Conservation (phyloP, 805 yeast species). For the Saccharomycopsis sp. region DNA sequence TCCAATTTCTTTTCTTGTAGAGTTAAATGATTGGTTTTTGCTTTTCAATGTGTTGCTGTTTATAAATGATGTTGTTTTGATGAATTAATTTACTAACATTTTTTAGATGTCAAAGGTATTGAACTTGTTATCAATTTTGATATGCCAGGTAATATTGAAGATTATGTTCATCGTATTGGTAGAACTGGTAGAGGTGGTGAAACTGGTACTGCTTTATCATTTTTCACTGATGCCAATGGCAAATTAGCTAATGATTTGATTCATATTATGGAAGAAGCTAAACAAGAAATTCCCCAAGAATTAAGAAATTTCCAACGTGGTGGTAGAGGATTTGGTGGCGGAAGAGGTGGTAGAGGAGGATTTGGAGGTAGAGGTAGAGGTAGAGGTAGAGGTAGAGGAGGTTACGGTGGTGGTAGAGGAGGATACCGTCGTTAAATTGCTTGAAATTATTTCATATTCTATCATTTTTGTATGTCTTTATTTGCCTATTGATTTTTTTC, state of each 20-base stretch:
- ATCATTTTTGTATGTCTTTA: not conserved
- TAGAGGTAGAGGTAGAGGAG: slow-evolving; percentile 35
- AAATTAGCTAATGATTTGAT: slow-evolving; percentile 85
- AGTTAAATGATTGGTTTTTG: not conserved
- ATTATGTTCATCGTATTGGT: slow-evolving; percentile 97
- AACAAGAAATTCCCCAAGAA: slow-evolving; percentile 78
- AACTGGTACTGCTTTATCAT: slow-evolving; percentile 88
- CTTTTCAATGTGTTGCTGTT: not conserved
- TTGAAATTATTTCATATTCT: too few relatives aligned
- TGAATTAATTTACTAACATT: not conserved
- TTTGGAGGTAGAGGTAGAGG: slow-evolving; percentile 39
- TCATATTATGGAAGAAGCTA: slow-evolving; percentile 89
- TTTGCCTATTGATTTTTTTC: not conserved
- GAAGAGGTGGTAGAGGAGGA: slow-evolving; percentile 49
- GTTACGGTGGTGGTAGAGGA: slow-evolving; percentile 22
- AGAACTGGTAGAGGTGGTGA: slow-evolving; percentile 99
- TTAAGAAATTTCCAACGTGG: slow-evolving; percentile 69
- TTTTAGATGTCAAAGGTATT: slow-evolving; percentile 91
- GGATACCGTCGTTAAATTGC: slow-evolving; percentile 1
- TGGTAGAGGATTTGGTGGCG: slow-evolving; percentile 53
- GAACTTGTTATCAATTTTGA: slow-evolving; percentile 88
- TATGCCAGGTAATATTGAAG: slow-evolving; percentile 98
- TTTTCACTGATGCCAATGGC: slow-evolving; percentile 82
- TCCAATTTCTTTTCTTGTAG: slow-evolving; percentile 20
- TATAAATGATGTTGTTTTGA: not conserved